phyloP scores from a whole-genome alignment of 176 grass and related monocot species.

The Themeda triandra region DNA sequence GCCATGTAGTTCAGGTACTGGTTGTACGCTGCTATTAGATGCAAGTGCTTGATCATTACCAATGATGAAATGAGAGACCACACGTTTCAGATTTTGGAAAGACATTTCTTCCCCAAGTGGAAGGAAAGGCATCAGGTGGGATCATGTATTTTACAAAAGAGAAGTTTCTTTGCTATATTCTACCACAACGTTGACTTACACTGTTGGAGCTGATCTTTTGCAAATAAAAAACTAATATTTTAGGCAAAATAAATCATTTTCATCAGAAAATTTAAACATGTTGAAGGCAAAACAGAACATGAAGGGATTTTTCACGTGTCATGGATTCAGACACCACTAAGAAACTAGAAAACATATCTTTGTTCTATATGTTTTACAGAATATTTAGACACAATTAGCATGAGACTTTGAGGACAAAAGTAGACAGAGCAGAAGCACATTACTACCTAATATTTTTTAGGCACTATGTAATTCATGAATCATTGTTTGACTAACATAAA shows the following conservation, averaged over 20 bases:
- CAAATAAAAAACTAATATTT: background rate
- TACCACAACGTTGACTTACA: background rate
- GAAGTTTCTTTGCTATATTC: constrained; percentile 1
- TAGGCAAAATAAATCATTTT: background rate
- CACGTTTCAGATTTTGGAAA: constrained; percentile 62
- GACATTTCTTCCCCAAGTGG: constrained; percentile 68
- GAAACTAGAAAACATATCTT: background rate
- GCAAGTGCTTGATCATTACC: constrained; percentile 68
- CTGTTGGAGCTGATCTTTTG: background rate
- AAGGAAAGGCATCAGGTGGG: constrained; percentile 83
- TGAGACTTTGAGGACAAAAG: background rate
- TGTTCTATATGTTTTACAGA: background rate
- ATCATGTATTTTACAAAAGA: constrained; percentile 21
- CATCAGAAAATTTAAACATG: too few species aligned
- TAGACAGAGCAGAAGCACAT: background rate
- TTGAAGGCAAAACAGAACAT: background rate
- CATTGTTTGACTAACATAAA: background rate
- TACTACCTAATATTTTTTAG: background rate
- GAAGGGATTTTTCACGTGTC: background rate
- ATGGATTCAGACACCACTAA: background rate
- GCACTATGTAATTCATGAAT: background rate
- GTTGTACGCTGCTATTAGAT: constrained; percentile 81
- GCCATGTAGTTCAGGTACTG: constrained; percentile 70
- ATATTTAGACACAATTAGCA: background rate
- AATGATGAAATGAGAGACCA: constrained; percentile 94